Evolutionary conservation across 1,139 yeast genomes (phyloP).

Genomic region (Saccharomycopsis hybrid): DNA sequence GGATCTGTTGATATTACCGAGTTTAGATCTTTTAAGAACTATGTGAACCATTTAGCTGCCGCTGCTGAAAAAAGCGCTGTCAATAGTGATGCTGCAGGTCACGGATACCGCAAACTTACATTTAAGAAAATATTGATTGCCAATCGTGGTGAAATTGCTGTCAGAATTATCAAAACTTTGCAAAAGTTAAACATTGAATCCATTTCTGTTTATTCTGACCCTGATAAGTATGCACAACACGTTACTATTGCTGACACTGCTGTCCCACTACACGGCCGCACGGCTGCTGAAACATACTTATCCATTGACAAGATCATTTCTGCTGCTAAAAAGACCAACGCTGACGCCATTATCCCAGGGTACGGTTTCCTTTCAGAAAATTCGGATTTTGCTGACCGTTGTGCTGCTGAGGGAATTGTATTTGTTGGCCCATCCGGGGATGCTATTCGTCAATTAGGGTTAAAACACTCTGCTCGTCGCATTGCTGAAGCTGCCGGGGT

Average conservation of each 20-base stretch:
- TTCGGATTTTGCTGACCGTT: conserved; percentile 89
- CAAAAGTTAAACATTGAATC: conserved; percentile 72
- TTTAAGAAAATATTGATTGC: conserved; percentile 86
- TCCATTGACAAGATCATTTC: conserved; percentile 73
- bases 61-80: no score
- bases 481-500: conserved; percentile 85
- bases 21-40: conserved; percentile 83
- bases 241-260: conserved; percentile 77
- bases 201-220: conserved; percentile 85
- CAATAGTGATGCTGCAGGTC: no score
- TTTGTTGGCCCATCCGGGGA: conserved; percentile 96
- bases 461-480: conserved; percentile 93
- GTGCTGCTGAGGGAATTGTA: conserved; percentile 73
- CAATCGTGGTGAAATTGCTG: conserved; percentile 97
- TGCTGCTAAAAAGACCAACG: conserved; percentile 77
- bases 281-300: conserved; percentile 89
- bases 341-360: conserved; percentile 95
- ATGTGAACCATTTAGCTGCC: conserved; percentile 37
- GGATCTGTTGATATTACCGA: conserved; percentile 75
- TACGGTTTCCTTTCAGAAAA: conserved; percentile 95
- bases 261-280: conserved; percentile 67
- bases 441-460: conserved; percentile 82
- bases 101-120: conserved; percentile 39
- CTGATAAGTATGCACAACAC: conserved; percentile 84
- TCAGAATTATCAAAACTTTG: conserved; percentile 81